Conservation (phyloP, 257 asterid genomes). For the Gentiana straminea region DNA sequence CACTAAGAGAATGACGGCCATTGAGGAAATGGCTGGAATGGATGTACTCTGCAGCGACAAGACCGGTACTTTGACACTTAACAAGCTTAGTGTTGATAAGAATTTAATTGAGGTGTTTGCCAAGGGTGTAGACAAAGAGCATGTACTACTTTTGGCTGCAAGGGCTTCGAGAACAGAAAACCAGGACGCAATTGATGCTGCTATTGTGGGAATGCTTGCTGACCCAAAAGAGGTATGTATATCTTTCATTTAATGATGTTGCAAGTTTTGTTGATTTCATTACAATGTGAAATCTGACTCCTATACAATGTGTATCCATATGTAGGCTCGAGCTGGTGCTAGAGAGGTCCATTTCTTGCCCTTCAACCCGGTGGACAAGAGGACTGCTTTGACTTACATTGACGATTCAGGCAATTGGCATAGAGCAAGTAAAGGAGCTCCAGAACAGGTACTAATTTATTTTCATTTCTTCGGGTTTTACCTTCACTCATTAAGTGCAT, state of each 20-base stretch:
- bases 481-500: too few relatives aligned
- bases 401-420: constrained; percentile 52
- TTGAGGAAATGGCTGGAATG: constrained; percentile 42
- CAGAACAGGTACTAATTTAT: constrained; percentile 40
- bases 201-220: constrained; percentile 52
- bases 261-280: too few relatives aligned
- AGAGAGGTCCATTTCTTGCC: constrained; percentile 71
- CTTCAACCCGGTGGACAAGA: constrained; percentile 62
- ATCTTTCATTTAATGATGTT: too few relatives aligned
- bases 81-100: constrained; percentile 32
- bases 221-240: constrained; percentile 71
- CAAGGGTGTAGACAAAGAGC: constrained; percentile 38
- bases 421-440: constrained; percentile 76
- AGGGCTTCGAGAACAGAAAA: constrained; percentile 63
- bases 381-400: constrained; percentile 54
- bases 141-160: constrained; percentile 52
- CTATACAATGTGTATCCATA: too few relatives aligned
- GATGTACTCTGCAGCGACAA: constrained; percentile 36
- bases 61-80: constrained; percentile 32
- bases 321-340: constrained; percentile 57
- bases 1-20: constrained; percentile 33
- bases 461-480: too few relatives aligned
- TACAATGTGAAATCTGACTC: too few relatives aligned
- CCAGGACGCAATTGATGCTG: constrained; percentile 63
- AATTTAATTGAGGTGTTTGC: constrained; percentile 31